Percentiles rank a stretch among this genome's conserved stretches.
Evolutionary conservation across 257 asterid species (phyloP).

Genomic region (Solanum sparsipilum): DNA sequence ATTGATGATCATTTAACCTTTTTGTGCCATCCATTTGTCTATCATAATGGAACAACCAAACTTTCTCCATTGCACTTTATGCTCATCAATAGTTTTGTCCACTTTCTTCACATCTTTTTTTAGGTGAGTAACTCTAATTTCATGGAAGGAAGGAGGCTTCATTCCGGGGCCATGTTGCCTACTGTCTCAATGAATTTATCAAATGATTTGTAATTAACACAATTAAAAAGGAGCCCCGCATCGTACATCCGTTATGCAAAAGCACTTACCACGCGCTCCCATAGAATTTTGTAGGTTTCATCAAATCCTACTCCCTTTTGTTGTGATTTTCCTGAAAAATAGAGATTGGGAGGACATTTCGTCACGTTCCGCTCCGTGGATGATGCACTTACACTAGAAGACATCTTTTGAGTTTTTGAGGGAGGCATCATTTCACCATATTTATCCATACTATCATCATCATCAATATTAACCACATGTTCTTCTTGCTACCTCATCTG

Average conservation of each 20-base stretch:
- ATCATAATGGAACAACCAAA: neutral
- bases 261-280: neutral
- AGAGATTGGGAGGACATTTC: neutral
- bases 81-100: neutral
- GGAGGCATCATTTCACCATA: neutral
- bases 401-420: neutral
- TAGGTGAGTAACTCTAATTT: neutral
- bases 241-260: neutral
- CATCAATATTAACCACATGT: neutral
- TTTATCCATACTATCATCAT: neutral
- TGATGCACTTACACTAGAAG: neutral
- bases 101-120: neutral
- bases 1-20: neutral
- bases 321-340: neutral
- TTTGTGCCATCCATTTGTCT: neutral
- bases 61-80: neutral
- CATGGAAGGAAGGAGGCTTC: neutral
- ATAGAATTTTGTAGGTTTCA: neutral
- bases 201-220: neutral
- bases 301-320: neutral
- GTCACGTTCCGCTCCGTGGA: neutral
- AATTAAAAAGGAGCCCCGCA: neutral
- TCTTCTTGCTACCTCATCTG: neutral
- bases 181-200: neutral
- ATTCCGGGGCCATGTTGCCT: neutral